phyloP scores from a whole-genome alignment of 2,329 filamentous ascomycete species.

The Pseudopyrenochaeta lycopersici region DNA sequence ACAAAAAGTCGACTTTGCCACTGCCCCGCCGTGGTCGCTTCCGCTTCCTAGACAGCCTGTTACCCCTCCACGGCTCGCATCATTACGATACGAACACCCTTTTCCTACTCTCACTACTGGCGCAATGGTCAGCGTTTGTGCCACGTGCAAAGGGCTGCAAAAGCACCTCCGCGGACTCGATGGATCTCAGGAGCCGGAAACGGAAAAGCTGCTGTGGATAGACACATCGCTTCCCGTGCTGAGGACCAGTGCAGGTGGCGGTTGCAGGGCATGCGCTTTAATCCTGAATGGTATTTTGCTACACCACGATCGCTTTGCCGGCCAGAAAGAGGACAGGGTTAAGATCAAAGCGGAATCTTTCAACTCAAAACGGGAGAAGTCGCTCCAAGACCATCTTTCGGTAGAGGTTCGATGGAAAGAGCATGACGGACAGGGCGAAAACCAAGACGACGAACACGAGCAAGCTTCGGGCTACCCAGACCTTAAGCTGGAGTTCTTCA shows the following conservation, averaged over 20 bases:
- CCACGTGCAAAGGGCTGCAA: constrained; percentile 46
- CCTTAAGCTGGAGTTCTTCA: constrained; percentile 48
- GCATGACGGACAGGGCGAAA: constrained; percentile 22
- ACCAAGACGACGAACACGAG: constrained; percentile 29
- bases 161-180: constrained; percentile 35
- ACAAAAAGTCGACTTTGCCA: constrained; percentile 7
- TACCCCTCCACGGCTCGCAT: constrained; percentile 18
- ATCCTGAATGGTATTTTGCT: constrained; percentile 44
- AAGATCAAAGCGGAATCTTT: constrained; percentile 42
- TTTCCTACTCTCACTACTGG: background rate
- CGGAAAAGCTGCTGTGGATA: constrained; percentile 31
- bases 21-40: constrained; percentile 19
- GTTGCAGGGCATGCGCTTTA: constrained; percentile 44
- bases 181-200: constrained; percentile 19
- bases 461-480: constrained; percentile 39
- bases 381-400: constrained; percentile 43
- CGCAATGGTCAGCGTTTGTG: constrained; percentile 43
- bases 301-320: constrained; percentile 41
- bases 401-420: constrained; percentile 45
- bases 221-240: constrained; percentile 40
- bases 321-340: constrained; percentile 33
- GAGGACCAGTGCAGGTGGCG: constrained; percentile 33
- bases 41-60: constrained; percentile 2
- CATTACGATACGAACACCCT: constrained; percentile 5
- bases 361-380: constrained; percentile 14